A percentile compares a stretch with the other conserved stretches of the same genome.
These are phyloP conservation scores for Rhizopus delemar DNA, from an alignment of 371 early-diverging fungal species.

Conservation along the genomic window DNA sequence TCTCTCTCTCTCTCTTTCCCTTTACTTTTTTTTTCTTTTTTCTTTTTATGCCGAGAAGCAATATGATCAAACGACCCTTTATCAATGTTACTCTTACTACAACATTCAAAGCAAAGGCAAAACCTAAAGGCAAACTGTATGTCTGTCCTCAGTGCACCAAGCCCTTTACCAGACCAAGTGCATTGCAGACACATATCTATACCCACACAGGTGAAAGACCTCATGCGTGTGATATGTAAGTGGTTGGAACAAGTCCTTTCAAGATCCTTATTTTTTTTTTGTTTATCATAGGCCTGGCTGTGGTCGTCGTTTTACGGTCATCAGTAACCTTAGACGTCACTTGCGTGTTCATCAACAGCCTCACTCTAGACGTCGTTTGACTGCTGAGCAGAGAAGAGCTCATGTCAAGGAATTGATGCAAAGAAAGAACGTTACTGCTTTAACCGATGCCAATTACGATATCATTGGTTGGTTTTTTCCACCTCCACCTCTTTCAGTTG, in stretches of 20 bases:
- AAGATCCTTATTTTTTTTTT: too few relatives aligned
- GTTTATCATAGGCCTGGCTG: slow-evolving; percentile 32
- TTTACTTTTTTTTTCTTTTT: background rate
- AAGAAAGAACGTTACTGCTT: slow-evolving; percentile 8
- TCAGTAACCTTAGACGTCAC: slow-evolving; percentile 48
- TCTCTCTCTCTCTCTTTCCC: background rate
- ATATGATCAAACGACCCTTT: background rate
- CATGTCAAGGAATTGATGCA: slow-evolving; percentile 34
- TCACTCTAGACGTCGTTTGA: slow-evolving; percentile 19
- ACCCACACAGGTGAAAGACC: slow-evolving; percentile 84
- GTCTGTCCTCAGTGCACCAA: slow-evolving; percentile 66
- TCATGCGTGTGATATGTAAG: slow-evolving; percentile 56
- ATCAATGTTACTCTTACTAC: background rate
- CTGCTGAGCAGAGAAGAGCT: slow-evolving; percentile 25
- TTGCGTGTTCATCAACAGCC: slow-evolving; percentile 33
- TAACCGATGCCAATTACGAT: background rate
- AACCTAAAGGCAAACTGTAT: slow-evolving; percentile 33
- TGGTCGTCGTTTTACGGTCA: slow-evolving; percentile 41
- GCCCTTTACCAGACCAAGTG: slow-evolving; percentile 75
- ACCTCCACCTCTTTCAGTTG: background rate
- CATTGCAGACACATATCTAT: slow-evolving; percentile 68
- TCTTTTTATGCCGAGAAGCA: background rate
- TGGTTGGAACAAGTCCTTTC: too few relatives aligned
- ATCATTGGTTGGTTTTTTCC: slow-evolving; percentile 1
- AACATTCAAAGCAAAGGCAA: background rate